Evolutionary conservation across 306 rosid species (phyloP).

Genomic region (Ceratonia siliqua): DNA sequence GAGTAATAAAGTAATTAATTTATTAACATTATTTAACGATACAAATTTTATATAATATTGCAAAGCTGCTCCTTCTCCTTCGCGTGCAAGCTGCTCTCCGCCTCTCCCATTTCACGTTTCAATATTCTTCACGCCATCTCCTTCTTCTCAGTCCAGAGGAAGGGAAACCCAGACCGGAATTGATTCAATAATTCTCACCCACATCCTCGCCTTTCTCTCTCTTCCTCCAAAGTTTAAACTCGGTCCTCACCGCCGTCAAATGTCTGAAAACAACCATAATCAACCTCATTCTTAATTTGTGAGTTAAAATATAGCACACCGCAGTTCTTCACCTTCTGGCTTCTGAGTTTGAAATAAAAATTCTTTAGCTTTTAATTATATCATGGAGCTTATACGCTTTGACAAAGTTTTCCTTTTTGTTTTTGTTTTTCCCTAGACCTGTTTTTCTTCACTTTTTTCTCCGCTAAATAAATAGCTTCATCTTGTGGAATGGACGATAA

Average conservation of each 20-base stretch:
- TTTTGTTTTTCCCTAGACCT: slow-evolving; percentile 5
- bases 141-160: no score
- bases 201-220: neutral
- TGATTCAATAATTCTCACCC: slow-evolving; percentile 38
- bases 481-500: slow-evolving; percentile 7
- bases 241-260: slow-evolving; percentile 7
- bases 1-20: no score
- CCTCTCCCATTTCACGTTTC: no score
- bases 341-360: slow-evolving; percentile 6
- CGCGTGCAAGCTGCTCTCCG: no score
- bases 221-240: neutral
- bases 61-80: no score
- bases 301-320: neutral
- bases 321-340: neutral
- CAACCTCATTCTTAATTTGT: neutral
- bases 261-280: neutral
- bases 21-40: no score
- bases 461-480: slow-evolving; percentile 20
- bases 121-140: no score
- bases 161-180: slow-evolving; percentile 49
- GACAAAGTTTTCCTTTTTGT: neutral
- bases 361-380: neutral
- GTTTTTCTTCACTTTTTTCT: slow-evolving; percentile 1
- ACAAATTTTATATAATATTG: no score
- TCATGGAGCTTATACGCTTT: slow-evolving; percentile 21